A percentile compares a stretch with the other conserved stretches of the same genome.
Conservation (phyloP, 495 filamentous ascomycete species). For the Tuber umbilicatum region DNA sequence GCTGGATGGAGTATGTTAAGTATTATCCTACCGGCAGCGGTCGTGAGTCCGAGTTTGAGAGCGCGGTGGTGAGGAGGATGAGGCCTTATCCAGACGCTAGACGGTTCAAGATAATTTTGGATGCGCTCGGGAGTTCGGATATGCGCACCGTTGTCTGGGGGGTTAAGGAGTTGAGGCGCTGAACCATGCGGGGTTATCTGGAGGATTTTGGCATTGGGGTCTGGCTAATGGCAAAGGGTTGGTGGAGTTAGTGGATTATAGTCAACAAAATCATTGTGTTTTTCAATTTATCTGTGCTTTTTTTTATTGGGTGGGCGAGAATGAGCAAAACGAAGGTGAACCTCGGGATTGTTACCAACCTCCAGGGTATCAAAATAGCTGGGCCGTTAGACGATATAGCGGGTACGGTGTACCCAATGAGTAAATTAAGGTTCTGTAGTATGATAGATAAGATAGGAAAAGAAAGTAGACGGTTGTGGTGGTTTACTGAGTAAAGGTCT, state of each 20-base stretch:
- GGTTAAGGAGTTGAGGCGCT: background rate
- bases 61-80: background rate
- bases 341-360: too few relatives aligned
- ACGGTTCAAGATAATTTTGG: background rate
- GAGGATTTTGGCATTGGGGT: background rate
- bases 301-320: background rate
- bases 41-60: background rate
- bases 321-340: too few relatives aligned
- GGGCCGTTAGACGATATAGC: too few relatives aligned
- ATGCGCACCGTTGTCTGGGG: background rate
- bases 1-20: constrained; percentile 43
- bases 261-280: background rate
- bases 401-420: too few relatives aligned
- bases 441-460: too few relatives aligned
- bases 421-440: too few relatives aligned
- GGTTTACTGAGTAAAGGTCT: too few relatives aligned
- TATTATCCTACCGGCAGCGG: background rate
- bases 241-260: background rate
- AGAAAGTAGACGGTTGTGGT: too few relatives aligned
- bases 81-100: background rate
- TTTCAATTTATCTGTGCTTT: background rate
- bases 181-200: background rate
- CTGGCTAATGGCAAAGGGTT: background rate
- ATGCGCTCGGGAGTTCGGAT: background rate
- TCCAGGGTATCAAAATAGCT: too few relatives aligned